These are phyloP conservation scores for Nitzschia palea DNA, from an alignment of 108 stramenopile species.

Conservation along the genomic window DNA sequence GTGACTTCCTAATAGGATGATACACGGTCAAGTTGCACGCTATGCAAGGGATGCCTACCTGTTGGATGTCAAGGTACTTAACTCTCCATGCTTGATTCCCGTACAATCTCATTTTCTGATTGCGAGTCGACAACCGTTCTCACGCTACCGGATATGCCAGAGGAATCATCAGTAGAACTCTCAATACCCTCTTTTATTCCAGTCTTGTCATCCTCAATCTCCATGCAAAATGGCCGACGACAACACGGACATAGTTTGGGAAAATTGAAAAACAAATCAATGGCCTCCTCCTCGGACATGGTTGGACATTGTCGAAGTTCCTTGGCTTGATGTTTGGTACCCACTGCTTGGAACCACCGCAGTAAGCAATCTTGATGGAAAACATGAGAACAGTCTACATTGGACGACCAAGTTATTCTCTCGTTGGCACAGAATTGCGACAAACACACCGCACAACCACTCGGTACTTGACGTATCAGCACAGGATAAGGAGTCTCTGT, in stretches of 20 bases:
- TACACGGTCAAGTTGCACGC: too few species aligned
- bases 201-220: neutral
- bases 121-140: too few species aligned
- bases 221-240: conserved; percentile 45
- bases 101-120: too few species aligned
- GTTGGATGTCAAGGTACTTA: too few species aligned
- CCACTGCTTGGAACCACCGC: conserved; percentile 57
- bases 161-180: too few species aligned
- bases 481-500: too few species aligned
- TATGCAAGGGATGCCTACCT: too few species aligned
- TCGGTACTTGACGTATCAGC: conserved; percentile 51
- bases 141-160: too few species aligned
- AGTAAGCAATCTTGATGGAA: conserved; percentile 71
- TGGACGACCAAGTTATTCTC: conserved; percentile 59
- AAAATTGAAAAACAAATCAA: conserved; percentile 34
- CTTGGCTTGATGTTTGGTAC: conserved; percentile 37
- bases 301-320: conserved; percentile 22
- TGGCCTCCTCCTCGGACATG: conserved; percentile 27
- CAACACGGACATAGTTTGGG: conserved; percentile 68
- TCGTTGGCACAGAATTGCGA: conserved; percentile 42
- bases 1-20: too few species aligned
- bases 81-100: too few species aligned
- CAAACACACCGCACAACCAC: conserved; percentile 66
- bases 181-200: too few species aligned
- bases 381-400: conserved; percentile 50